phyloP scores from a whole-genome alignment of 345 rosid genomes.

The Hibiscus mutabilis region DNA sequence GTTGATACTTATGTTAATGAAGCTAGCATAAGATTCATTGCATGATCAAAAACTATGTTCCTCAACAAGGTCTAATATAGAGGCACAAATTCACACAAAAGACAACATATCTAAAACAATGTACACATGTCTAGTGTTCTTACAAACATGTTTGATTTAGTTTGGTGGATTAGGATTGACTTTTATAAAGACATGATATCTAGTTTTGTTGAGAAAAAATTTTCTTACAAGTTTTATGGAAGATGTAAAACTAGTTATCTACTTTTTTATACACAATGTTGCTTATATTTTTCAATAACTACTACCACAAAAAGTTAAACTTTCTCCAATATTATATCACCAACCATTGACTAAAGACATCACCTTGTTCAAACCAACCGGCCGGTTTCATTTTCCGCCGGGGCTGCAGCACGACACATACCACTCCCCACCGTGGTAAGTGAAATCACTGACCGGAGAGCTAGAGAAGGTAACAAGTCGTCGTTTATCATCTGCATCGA shows the following conservation, averaged over 20 bases:
- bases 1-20: neutral
- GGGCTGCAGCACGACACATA: neutral
- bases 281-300: neutral
- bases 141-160: neutral
- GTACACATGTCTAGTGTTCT: neutral
- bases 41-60: neutral
- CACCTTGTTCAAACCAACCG: neutral
- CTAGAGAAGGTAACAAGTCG: neutral
- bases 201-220: neutral
- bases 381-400: neutral
- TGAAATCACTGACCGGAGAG: neutral
- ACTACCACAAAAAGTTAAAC: neutral
- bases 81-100: neutral
- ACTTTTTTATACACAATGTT: neutral
- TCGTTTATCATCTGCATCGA: neutral
- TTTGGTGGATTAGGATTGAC: slow-evolving; percentile 13
- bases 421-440: neutral
- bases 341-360: slow-evolving; percentile 4
- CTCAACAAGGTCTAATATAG: neutral
- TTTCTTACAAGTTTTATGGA: neutral
- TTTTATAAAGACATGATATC: neutral
- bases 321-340: neutral
- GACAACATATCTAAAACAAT: neutral
- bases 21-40: neutral
- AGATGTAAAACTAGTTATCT: neutral